Evolutionary conservation across 179 eudicot species (phyloP), one percentile per base, ranked within the genome.

Genomic region (Carnegiea gigantea): DNA sequence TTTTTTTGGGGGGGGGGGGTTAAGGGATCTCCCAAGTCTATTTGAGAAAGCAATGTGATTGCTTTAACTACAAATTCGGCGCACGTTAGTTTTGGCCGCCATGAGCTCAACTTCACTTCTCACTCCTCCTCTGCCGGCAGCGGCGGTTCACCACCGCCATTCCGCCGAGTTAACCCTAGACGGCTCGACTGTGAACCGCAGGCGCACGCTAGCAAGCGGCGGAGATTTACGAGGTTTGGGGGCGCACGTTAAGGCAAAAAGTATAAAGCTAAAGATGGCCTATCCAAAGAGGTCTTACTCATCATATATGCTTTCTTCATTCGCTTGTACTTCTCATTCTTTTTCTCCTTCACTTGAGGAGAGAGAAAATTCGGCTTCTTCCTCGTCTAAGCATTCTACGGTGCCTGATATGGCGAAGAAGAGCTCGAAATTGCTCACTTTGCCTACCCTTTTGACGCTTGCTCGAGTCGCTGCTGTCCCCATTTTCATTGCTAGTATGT

Each of bases 381-480:
- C 81, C 33, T 67, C 6, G 8, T 28, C 72, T 67, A 15, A 26
- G 18, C 20, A 26, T 71, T 24, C 33, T 83, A 21, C 74, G 44
- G 77, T 57, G 74, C 67, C 78, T 51, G 75, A 79, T 6, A 89
- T 89, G 92, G 87, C 46, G 44, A 15, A 4, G 21, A 70, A 68
- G 17, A 70, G 84, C 4, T 80, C 82, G 2, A 94, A 92, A 85
- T 83, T 96, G 85, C 88, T 96, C 33, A 96, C 99, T 13, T 87
- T 96, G 91, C 99, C 99, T 0, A 96, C 98, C 48, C 75, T 94
- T 44, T 79, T 96, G 81, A 96, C 99, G 48, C 92, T 96, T 33
- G 95, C 90, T 49, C 97, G 99, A 40, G 99, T 96, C 67, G 97
- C 91, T 17, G 91, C 98, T 5, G 85, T 96, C 23, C 99, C 98